Conservation (phyloP, 1,139 yeast genomes). For the Trichomonascaceae sp. region DNA sequence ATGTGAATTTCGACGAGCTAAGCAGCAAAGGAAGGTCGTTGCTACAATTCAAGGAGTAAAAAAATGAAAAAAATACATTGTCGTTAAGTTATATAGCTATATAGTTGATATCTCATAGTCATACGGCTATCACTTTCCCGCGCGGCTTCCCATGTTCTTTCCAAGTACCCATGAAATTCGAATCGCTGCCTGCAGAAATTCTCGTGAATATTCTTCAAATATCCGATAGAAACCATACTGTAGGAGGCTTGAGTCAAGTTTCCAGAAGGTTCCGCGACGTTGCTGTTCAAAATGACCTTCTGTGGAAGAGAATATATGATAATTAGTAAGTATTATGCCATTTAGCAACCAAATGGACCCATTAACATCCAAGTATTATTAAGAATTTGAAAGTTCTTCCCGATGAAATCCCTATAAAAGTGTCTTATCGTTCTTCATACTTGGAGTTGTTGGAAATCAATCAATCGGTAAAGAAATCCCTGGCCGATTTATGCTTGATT, state of each 20-base stretch:
- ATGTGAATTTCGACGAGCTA: slow-evolving; percentile 61
- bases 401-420: neutral
- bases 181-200: slow-evolving; percentile 20
- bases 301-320: slow-evolving; percentile 16
- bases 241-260: slow-evolving; percentile 16
- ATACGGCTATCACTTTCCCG: neutral
- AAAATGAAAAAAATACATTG: slow-evolving; percentile 1
- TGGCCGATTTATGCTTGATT: slow-evolving; percentile 1
- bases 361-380: neutral
- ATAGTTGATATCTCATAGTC: neutral
- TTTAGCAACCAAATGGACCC: neutral
- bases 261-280: slow-evolving; percentile 17
- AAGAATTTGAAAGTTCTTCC: neutral
- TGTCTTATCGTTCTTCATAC: neutral
- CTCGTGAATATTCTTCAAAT: slow-evolving; percentile 15
- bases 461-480: neutral
- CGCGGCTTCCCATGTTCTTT: neutral
- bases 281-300: slow-evolving; percentile 14
- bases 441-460: slow-evolving; percentile 4
- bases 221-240: slow-evolving; percentile 17
- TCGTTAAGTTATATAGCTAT: too few species aligned
- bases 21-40: slow-evolving; percentile 58
- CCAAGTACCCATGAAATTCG: neutral
- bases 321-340: neutral
- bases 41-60: slow-evolving; percentile 67